These are phyloP conservation scores for Solanum hybrid DNA, from an alignment of 305 asterid species.

Conservation along the genomic window DNA sequence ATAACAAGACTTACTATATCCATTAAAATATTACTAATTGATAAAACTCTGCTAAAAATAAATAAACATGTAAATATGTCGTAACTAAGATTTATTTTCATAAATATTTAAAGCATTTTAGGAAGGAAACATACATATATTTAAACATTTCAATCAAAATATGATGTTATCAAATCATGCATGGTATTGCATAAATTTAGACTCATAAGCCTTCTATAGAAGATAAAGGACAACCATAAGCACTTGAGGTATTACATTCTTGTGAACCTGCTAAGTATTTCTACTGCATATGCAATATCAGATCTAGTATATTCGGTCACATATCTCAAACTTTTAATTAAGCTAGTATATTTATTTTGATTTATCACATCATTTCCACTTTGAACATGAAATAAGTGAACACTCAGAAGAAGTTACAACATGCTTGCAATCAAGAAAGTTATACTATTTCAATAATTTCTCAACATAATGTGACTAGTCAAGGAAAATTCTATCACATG, in stretches of 20 bases:
- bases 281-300: background rate
- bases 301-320: background rate
- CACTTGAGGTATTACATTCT: background rate
- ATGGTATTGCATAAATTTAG: background rate
- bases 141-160: background rate
- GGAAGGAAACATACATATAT: background rate
- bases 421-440: background rate
- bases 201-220: background rate
- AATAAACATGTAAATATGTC: background rate
- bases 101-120: no score
- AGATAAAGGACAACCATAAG: background rate
- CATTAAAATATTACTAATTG: background rate
- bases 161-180: background rate
- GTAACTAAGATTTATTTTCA: background rate
- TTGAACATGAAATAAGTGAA: background rate
- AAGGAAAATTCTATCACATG: background rate
- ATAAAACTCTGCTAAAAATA: background rate
- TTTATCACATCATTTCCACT: background rate
- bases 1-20: background rate
- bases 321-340: no score
- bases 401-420: background rate
- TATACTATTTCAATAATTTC: background rate
- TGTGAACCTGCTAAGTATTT: background rate
- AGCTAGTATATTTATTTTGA: no score
- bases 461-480: background rate